Evolutionary conservation across 805 yeast genomes (phyloP).

Genomic region (Wickerhamiella sergipiensis): DNA sequence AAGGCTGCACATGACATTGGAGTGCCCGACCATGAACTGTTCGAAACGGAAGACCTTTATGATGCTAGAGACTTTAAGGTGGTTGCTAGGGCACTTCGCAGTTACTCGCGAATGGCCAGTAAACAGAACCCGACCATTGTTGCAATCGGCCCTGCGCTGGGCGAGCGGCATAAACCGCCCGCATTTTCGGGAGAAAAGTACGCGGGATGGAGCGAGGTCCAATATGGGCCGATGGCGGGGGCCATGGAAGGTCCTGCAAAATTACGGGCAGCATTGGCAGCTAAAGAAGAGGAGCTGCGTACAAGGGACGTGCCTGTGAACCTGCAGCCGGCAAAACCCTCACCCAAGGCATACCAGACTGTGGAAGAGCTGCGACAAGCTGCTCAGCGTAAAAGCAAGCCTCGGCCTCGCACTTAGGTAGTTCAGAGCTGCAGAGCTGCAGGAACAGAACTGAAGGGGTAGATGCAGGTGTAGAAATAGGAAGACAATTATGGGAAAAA

Average conservation of each 20-base stretch:
- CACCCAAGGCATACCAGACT: neutral
- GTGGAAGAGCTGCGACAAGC: neutral
- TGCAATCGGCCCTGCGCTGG: constrained; percentile 6
- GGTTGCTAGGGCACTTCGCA: constrained; percentile 4
- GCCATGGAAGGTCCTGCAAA: neutral
- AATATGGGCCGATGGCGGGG: constrained; percentile 7
- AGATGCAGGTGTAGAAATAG: no score
- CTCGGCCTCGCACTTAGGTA: no score
- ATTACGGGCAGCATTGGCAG: neutral
- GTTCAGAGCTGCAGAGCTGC: no score
- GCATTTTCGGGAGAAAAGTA: neutral
- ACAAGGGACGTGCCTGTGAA: neutral
- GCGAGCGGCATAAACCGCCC: constrained; percentile 6
- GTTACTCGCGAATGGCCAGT: constrained; percentile 5
- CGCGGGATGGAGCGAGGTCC: constrained; percentile 7
- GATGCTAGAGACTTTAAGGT: constrained; percentile 55
- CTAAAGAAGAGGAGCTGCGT: neutral
- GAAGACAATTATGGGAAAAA: no score
- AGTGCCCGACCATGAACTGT: constrained; percentile 63
- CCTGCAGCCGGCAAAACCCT: neutral
- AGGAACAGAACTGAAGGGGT: no score
- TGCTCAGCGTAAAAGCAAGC: neutral
- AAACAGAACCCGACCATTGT: constrained; percentile 1
- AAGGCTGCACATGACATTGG: constrained; percentile 45
- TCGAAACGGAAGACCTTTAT: constrained; percentile 58